Conservation (phyloP, 768 basidiomycete genomes). For the Candolleomyces aberdarensis region DNA sequence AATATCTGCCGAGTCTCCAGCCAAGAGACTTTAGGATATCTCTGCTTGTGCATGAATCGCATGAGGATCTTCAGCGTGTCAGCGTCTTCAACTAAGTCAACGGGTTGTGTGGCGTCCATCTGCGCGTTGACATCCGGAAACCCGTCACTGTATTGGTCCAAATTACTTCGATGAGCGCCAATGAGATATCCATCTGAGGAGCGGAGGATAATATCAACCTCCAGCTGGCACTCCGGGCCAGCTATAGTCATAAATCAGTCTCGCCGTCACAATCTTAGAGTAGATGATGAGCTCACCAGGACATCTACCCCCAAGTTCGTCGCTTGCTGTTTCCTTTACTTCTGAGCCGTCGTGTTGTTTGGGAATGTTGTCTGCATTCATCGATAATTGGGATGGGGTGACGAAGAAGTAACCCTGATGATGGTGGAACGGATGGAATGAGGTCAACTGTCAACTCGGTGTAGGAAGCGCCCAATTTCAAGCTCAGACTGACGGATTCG, state of each 20-base stretch:
- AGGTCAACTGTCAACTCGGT: no score
- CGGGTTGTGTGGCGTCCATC: not conserved
- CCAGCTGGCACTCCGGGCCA: not conserved
- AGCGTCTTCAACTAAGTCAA: not conserved
- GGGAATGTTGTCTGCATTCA: no score
- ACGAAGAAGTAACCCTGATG: no score
- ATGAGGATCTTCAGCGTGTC: slow-evolving; percentile 3
- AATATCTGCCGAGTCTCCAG: not conserved
- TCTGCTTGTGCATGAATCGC: slow-evolving; percentile 8
- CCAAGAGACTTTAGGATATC: not conserved
- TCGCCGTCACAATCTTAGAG: no score
- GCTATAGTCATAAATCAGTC: no score
- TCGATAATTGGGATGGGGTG: no score
- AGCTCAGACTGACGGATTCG: no score
- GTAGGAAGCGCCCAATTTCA: no score
- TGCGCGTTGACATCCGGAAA: not conserved
- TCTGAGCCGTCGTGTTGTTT: no score
- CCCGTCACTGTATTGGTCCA: not conserved
- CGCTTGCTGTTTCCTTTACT: no score
- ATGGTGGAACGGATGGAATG: no score
- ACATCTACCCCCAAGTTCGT: not conserved
- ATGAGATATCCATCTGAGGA: not conserved
- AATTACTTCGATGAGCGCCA: not conserved
- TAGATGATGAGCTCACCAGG: not conserved
- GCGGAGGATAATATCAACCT: not conserved